Conservation (phyloP, 495 filamentous ascomycete genomes). For the Neurospora tetraspora region DNA sequence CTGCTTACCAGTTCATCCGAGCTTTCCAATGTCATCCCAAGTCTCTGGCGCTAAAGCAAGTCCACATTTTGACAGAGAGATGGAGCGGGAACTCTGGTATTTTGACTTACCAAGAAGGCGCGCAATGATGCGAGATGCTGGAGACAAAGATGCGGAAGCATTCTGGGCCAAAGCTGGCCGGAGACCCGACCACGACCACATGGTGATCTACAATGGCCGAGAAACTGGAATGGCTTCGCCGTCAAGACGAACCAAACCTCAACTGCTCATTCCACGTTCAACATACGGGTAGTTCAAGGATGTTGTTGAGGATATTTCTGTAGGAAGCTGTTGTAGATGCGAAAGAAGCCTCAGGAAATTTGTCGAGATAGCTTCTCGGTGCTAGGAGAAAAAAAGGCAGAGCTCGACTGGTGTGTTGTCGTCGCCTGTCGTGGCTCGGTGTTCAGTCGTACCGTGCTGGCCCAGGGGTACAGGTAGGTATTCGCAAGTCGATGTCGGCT, state of each 20-base stretch:
- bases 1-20: background rate
- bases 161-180: slow-evolving; percentile 18
- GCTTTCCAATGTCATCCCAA: background rate
- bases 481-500: background rate
- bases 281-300: background rate
- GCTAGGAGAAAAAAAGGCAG: background rate
- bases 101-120: slow-evolving; percentile 3
- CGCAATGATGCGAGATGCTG: slow-evolving; percentile 11
- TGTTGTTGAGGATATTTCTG: background rate
- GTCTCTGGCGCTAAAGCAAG: slow-evolving; percentile 2
- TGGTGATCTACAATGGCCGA: slow-evolving; percentile 7
- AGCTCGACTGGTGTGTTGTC: background rate
- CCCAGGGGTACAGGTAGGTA: background rate
- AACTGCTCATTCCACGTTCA: slow-evolving; percentile 8
- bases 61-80: background rate
- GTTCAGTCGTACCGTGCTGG: background rate
- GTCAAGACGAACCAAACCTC: slow-evolving; percentile 11
- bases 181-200: slow-evolving; percentile 16
- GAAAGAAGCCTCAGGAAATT: background rate
- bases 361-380: background rate
- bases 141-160: slow-evolving; percentile 8
- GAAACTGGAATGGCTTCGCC: slow-evolving; percentile 6
- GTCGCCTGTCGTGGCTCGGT: background rate
- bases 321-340: background rate
- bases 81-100: background rate